A percentile compares a stretch with the other conserved stretches of the same genome.
Conservation (phyloP, 1,284 basidiomycete genomes). For the Ustilago crameri region DNA sequence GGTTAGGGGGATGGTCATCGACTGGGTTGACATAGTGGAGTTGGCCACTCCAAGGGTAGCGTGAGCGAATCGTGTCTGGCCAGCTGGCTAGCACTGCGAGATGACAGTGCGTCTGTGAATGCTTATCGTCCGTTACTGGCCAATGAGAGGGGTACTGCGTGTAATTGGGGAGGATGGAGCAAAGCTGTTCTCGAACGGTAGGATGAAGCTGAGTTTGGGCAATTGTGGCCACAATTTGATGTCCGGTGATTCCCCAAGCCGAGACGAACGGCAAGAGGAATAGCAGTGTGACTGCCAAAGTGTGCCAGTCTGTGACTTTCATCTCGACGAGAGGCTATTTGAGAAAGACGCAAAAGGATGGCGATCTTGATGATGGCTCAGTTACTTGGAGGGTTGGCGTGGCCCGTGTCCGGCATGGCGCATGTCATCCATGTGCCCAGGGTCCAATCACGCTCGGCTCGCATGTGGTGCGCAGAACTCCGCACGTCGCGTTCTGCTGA, state of each 20-base stretch:
- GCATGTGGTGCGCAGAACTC: not conserved
- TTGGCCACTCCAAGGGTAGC: slow-evolving; percentile 70
- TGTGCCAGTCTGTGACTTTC: slow-evolving; percentile 1
- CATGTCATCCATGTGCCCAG: slow-evolving; percentile 3
- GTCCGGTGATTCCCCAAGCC: slow-evolving; percentile 73
- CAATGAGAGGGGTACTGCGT: slow-evolving; percentile 47
- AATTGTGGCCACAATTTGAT: slow-evolving; percentile 90
- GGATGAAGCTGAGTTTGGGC: slow-evolving; percentile 90
- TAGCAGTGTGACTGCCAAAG: slow-evolving; percentile 6
- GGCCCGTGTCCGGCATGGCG: not conserved
- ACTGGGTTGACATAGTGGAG: slow-evolving; percentile 81
- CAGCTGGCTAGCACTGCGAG: slow-evolving; percentile 79
- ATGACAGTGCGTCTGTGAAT: slow-evolving; percentile 58
- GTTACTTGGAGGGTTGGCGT: no score
- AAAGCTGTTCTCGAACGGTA: slow-evolving; percentile 77
- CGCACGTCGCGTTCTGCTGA: not conserved
- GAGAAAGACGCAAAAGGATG: slow-evolving; percentile 9
- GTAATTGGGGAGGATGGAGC: slow-evolving; percentile 73
- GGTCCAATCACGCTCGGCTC: slow-evolving; percentile 12
- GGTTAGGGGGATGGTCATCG: slow-evolving; percentile 80
- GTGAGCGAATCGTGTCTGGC: slow-evolving; percentile 72
- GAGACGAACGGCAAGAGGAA: slow-evolving; percentile 11
- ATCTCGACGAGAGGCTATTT: slow-evolving; percentile 5
- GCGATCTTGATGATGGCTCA: not conserved
- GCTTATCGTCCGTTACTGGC: slow-evolving; percentile 9